Percentiles rank a stretch among this genome's conserved stretches.
phyloP scores from a whole-genome alignment of 805 yeast species.

The Nakazawaea ernobii region DNA sequence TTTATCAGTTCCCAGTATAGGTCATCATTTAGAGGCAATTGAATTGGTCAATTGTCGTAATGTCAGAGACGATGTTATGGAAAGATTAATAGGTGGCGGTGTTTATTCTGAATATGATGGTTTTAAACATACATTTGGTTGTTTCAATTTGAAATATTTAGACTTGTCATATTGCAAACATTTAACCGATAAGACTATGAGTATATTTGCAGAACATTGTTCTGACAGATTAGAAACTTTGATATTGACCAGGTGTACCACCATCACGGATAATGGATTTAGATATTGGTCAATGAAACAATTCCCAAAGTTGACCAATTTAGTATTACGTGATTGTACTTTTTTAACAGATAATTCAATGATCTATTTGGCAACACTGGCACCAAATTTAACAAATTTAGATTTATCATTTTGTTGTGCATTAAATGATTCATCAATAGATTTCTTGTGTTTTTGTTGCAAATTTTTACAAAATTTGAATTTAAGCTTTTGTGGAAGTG shows the following conservation, averaged over 20 bases:
- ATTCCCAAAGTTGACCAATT: constrained; percentile 46
- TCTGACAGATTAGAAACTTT: constrained; percentile 46
- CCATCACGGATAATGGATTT: constrained; percentile 73
- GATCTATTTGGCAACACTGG: constrained; percentile 54
- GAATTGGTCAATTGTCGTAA: constrained; percentile 71
- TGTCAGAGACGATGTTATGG: constrained; percentile 57
- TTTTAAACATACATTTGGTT: constrained; percentile 36
- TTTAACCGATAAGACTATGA: constrained; percentile 63
- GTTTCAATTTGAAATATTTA: constrained; percentile 48
- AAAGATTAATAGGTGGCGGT: not conserved
- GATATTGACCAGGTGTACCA: constrained; percentile 69
- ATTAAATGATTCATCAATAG: constrained; percentile 61
- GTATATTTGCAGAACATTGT: constrained; percentile 56
- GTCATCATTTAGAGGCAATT: constrained; percentile 49
- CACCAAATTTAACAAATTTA: constrained; percentile 48
- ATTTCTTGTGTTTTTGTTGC: constrained; percentile 63
- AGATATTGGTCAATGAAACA: constrained; percentile 54
- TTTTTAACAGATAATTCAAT: constrained; percentile 64
- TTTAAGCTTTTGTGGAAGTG: constrained; percentile 72
- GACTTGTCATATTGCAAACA: constrained; percentile 73
- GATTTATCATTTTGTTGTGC: constrained; percentile 75
- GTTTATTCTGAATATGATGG: constrained; percentile 5
- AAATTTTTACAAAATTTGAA: constrained; percentile 47
- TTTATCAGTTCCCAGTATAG: constrained; percentile 59
- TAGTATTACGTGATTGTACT: constrained; percentile 67